A percentile compares a stretch with the other conserved stretches of the same genome.
Evolutionary conservation across 2,329 filamentous ascomycete genomes (phyloP).

Genomic region (Diaporthe caulivora): DNA sequence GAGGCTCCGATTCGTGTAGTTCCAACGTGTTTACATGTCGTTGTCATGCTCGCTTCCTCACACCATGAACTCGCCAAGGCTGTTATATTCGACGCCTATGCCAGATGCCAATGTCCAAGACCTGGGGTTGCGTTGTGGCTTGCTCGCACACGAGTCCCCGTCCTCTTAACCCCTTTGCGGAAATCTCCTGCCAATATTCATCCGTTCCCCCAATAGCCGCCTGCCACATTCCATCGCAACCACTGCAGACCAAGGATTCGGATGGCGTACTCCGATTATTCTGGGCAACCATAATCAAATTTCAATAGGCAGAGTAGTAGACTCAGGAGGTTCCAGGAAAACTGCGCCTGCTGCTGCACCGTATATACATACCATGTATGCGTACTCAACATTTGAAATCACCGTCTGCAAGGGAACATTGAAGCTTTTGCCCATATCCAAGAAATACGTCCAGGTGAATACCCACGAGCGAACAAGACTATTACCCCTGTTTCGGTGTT

Average conservation of each 20-base stretch:
- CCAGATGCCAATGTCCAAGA: not conserved
- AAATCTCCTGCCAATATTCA: no score
- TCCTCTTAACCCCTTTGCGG: not conserved
- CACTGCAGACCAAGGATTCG: not conserved
- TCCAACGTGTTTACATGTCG: constrained; percentile 43
- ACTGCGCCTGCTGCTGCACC: no score
- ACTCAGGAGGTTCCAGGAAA: not conserved
- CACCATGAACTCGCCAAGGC: not conserved
- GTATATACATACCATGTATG: not conserved
- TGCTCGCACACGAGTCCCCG: not conserved
- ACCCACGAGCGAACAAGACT: not conserved
- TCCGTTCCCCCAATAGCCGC: no score
- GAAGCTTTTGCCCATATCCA: not conserved
- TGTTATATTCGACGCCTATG: not conserved
- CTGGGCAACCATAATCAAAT: not conserved
- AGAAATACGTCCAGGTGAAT: not conserved
- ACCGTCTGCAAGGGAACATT: no score
- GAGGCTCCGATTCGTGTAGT: constrained; percentile 52
- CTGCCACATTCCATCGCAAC: not conserved
- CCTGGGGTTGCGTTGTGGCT: not conserved
- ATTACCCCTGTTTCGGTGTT: no score
- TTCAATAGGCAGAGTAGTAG: not conserved
- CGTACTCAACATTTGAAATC: no score
- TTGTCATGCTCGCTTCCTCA: not conserved
- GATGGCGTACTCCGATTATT: not conserved